phyloP scores from a whole-genome alignment of 2,329 filamentous ascomycete genomes.

The Fusarium chaquense region DNA sequence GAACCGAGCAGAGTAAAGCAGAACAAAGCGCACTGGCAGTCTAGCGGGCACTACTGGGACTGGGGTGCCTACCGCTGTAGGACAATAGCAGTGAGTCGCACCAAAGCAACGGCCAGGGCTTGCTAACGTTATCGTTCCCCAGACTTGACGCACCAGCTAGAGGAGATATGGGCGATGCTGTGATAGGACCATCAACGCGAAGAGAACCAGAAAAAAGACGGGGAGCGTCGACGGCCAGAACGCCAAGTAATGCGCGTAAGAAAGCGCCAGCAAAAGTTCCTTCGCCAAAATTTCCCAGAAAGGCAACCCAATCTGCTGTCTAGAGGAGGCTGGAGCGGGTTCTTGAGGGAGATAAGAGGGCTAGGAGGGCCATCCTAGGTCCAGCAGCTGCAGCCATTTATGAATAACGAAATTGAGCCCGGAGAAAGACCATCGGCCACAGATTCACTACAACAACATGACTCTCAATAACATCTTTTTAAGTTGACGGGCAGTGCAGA shows the following conservation, averaged over 20 bases:
- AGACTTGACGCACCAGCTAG: constrained; percentile 47
- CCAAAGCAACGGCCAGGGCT: constrained; percentile 44
- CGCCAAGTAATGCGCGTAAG: constrained; percentile 53
- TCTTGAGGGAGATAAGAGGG: constrained; percentile 47
- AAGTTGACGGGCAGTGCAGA: constrained; percentile 26
- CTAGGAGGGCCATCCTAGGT: constrained; percentile 43
- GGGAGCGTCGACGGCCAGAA: constrained; percentile 43
- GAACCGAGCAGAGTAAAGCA: constrained; percentile 36
- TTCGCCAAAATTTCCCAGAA: constrained; percentile 53
- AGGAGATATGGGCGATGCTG: constrained; percentile 46
- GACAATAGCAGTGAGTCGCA: constrained; percentile 34
- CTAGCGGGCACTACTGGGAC: constrained; percentile 29
- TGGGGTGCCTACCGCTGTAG: constrained; percentile 37
- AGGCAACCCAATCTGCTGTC: constrained; percentile 53
- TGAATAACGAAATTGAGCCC: constrained; percentile 22
- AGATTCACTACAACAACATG: constrained; percentile 8
- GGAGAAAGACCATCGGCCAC: constrained; percentile 24
- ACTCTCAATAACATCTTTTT: neutral
- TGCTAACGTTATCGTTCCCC: constrained; percentile 52
- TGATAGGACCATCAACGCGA: constrained; percentile 47
- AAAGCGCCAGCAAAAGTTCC: constrained; percentile 57
- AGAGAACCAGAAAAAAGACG: constrained; percentile 38
- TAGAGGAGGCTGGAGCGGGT: constrained; percentile 45
- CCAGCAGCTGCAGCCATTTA: constrained; percentile 20
- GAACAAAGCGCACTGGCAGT: constrained; percentile 27